A percentile compares a stretch with the other conserved stretches of the same genome.
Conservation (phyloP, 2,329 filamentous ascomycete species). For the Cordyceps tenuipes region DNA sequence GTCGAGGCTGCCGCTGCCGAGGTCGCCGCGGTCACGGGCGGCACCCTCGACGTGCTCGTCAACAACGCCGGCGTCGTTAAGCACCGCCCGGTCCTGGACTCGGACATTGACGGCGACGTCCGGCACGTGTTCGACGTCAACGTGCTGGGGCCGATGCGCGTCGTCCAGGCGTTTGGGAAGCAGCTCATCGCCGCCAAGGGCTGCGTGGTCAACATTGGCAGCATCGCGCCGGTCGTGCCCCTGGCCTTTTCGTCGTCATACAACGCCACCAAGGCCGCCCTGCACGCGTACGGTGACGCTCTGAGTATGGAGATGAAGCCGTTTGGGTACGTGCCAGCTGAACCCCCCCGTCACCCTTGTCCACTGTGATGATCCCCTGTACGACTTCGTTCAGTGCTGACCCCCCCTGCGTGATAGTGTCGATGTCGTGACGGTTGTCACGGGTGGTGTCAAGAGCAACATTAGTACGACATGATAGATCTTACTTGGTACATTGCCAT, state of each 20-base stretch:
- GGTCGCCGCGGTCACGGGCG: slow-evolving; percentile 2
- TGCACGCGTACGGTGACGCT: slow-evolving; percentile 17
- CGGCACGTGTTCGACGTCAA: slow-evolving; percentile 11
- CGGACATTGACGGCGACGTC: slow-evolving; percentile 11
- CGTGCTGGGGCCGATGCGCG: slow-evolving; percentile 14
- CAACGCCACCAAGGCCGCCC: slow-evolving; percentile 18
- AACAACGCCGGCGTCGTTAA: slow-evolving; percentile 11
- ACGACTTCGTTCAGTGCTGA: background rate
- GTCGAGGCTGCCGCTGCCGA: background rate
- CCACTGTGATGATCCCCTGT: background rate
- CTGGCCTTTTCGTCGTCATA: slow-evolving; percentile 16
- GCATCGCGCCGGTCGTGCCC: slow-evolving; percentile 17
- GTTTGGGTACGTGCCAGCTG: slow-evolving; percentile 15
- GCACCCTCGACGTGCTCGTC: slow-evolving; percentile 11
- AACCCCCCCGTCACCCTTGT: background rate
- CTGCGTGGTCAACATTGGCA: slow-evolving; percentile 20
- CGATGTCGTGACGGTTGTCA: slow-evolving; percentile 14
- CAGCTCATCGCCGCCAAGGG: slow-evolving; percentile 18
- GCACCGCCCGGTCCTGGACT: slow-evolving; percentile 10
- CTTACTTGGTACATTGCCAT: no score
- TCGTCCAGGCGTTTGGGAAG: slow-evolving; percentile 16
- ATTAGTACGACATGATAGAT: slow-evolving; percentile 10
- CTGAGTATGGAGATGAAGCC: slow-evolving; percentile 19
- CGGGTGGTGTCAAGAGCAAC: slow-evolving; percentile 15
- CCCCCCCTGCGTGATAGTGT: slow-evolving; percentile 10